Percentiles rank a stretch among this genome's conserved stretches.
These are phyloP conservation scores for Dactylonectria estremocensis DNA, from an alignment of 2,329 filamentous ascomycete genomes.

Conservation along the genomic window DNA sequence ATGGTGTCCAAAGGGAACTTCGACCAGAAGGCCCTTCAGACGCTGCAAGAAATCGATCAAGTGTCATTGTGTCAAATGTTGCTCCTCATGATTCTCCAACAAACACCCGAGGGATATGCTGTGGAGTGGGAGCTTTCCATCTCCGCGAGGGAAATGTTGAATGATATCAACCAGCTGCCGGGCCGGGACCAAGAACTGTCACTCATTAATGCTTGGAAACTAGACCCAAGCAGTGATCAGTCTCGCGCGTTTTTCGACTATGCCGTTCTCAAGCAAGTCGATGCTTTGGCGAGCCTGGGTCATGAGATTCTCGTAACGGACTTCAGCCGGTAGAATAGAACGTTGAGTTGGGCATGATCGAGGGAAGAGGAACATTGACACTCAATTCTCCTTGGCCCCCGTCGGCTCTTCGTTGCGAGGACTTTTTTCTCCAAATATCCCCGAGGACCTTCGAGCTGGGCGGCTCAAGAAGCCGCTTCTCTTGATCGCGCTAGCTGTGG, in stretches of 20 bases:
- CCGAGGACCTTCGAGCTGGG: constrained; percentile 27
- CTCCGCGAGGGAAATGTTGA: constrained; percentile 63
- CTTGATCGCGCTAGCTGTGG: constrained; percentile 26
- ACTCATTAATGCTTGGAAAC: constrained; percentile 62
- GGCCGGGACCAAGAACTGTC: constrained; percentile 62
- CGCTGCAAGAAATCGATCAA: constrained; percentile 64
- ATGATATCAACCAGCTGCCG: constrained; percentile 63
- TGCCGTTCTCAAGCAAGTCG: constrained; percentile 64
- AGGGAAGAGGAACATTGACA: neutral
- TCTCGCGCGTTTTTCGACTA: constrained; percentile 65
- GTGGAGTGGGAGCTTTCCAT: constrained; percentile 62
- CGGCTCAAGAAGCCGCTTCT: constrained; percentile 21
- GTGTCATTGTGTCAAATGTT: constrained; percentile 69
- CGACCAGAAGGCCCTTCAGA: constrained; percentile 46
- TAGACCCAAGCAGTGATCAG: constrained; percentile 56
- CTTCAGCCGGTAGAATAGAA: constrained; percentile 49
- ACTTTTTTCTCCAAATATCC: constrained; percentile 13
- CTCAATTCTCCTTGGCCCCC: constrained; percentile 1
- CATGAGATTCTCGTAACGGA: constrained; percentile 60
- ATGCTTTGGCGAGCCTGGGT: constrained; percentile 63
- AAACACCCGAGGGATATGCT: constrained; percentile 59
- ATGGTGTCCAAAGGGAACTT: constrained; percentile 42
- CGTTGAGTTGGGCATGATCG: neutral
- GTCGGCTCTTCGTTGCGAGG: constrained; percentile 7
- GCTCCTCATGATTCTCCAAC: constrained; percentile 63